Base-by-base conservation (phyloP, 1,284 basidiomycete genomes). In the Rhodotorula mucilaginosa region DNA sequence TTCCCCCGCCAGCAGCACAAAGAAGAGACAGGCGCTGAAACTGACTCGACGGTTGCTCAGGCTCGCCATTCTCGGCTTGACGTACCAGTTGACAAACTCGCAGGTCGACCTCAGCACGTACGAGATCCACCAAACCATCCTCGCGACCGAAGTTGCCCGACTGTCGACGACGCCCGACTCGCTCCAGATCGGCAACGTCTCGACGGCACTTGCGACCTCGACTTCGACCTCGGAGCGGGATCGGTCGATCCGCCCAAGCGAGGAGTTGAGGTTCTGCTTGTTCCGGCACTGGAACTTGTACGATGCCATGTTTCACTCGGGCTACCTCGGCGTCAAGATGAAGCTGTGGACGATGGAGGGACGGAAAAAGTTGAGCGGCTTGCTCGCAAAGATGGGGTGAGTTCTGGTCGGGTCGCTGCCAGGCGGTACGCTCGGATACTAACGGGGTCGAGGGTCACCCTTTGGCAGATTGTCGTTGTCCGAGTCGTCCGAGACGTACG, bases 321-420 rank as follows among this genome's bases (percentile, higher is more conserved):
- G 90, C 74, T 99, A 99, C 79, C 90, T 99, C 21, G 96, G 95
- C 2, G 89, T 90, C 57, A 94, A 95, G 81, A 86, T 99, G 74
- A 93, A 93, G 2, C 91, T 97, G 64, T 99, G 97, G 97, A 91
- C 91, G 79, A 96, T 99, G 80, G 87, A 88, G 65, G 97, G 97
- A 5, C 85, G 90, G 70, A 94, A 93, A 80, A 87, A 89, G 73
- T 82, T 99, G 64, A 92, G 91, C 2, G 95, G 95, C 1, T 83
- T 99, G 70, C 84, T 99, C 48, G 97, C 97, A 39, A 99, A 99
- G 84, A 99, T 99, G 94, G 97, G 97, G 93, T 96, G 81, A 74
- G 87, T 83, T 39, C 49, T 63, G 23, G 29, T 44, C 29, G 39
- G 18, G n/a, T 44, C 49, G 18, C 49, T 18, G 15, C 49, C 18